Evolutionary conservation across 176 grass and related monocot genomes (phyloP), one percentile per base, ranked within the genome.

Genomic region (Avena atlantica): DNA sequence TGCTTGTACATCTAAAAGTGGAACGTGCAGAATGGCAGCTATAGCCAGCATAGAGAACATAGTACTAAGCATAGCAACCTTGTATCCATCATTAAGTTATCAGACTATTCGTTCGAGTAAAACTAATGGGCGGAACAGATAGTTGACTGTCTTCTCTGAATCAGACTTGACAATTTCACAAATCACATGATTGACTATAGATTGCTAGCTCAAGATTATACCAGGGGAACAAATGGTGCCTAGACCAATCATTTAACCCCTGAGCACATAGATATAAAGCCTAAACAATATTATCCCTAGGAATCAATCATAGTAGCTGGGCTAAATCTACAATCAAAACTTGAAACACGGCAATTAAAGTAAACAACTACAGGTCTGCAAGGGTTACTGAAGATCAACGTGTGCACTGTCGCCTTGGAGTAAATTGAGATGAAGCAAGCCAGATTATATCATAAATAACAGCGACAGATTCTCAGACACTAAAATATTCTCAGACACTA

Each of bases 1-100:
- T 91, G 90, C 84, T 95, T 95, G 53, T 90, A 89, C 48, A 94
- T 87, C 93, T 98, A 63, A 75, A 95, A 37, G 37, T 70, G 25
- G 49, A 81, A 27, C 16, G 3, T 1, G 53, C 11, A 29, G 20
- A 86, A 51, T 1, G 59, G 85, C 45, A 85, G 59, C 21, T 45
- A 2, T 6, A 2, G 31, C 1, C 14, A 2, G 31, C 1, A 64
- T 47, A 62, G 23, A 48, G 1, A 29, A 12, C 24, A 34, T 6
- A 76, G n/a, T n/a, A n/a, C n/a, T n/a, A n/a, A n/a, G n/a, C 45
- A 25, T 25, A 74, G 71, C 9, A 27, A 61, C 17, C 7, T 62
- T 9, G 3, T 55, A 55, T 53, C 13, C 13, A 53, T 16, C 51
- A 5, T 69, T 34, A 78, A 67, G 50, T 1, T 40, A 42, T 56